A percentile compares a stretch with the other conserved stretches of the same genome.
Conservation (phyloP, 2,329 filamentous ascomycete species). For the Trematosphaeria pertusa region DNA sequence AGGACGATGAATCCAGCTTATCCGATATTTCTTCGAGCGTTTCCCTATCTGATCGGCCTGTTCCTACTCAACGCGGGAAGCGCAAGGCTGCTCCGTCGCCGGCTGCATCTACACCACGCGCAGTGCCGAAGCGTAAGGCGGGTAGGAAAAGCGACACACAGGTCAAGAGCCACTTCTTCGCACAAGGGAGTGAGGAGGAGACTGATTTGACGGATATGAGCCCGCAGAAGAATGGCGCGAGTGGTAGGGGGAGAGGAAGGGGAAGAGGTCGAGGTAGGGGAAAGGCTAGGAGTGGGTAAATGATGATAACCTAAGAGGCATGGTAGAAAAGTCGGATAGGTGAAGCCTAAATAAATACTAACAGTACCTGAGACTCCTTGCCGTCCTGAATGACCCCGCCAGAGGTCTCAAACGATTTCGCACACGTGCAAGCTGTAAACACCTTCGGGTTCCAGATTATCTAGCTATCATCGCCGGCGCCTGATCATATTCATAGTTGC, state of each 20-base stretch:
- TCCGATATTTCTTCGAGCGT: constrained; percentile 14
- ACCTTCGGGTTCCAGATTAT: too few relatives aligned
- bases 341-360: too few relatives aligned
- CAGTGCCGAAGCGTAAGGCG: constrained; percentile 32
- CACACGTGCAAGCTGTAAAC: too few relatives aligned
- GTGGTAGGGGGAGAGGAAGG: constrained; percentile 11
- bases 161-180: constrained; percentile 45
- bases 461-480: too few relatives aligned
- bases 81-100: constrained; percentile 13
- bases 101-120: constrained; percentile 14
- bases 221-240: constrained; percentile 25
- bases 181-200: constrained; percentile 38
- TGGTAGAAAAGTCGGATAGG: too few relatives aligned
- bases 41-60: constrained; percentile 5
- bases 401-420: too few relatives aligned
- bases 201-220: constrained; percentile 37
- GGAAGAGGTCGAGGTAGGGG: constrained; percentile 19
- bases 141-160: constrained; percentile 37
- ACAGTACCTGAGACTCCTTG: too few relatives aligned
- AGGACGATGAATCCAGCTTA: constrained; percentile 16
- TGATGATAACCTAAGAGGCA: too few relatives aligned
- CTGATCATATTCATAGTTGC: too few relatives aligned
- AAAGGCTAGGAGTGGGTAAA: constrained; percentile 5
- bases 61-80: constrained; percentile 2
- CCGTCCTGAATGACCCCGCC: too few relatives aligned